Conservation (phyloP, 768 basidiomycete genomes). For the Leccinum ochraceum region DNA sequence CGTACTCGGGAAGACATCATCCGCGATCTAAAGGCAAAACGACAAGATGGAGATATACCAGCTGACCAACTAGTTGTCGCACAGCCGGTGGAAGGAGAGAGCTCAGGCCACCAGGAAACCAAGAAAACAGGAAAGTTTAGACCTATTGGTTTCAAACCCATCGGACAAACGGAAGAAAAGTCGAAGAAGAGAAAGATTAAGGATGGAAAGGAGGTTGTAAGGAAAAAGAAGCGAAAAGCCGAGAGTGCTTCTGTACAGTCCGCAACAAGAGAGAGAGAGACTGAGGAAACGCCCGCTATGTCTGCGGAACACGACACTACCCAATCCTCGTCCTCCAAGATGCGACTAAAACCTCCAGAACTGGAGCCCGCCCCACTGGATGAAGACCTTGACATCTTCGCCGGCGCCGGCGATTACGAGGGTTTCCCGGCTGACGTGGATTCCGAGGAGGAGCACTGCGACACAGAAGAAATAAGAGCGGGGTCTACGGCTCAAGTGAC, state of each 20-base stretch:
- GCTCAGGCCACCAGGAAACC: slow-evolving; percentile 36
- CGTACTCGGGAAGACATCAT: slow-evolving; percentile 80
- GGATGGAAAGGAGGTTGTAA: slow-evolving; percentile 39
- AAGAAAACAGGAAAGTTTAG: slow-evolving; percentile 48
- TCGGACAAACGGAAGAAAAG: slow-evolving; percentile 47
- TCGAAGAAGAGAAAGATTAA: slow-evolving; percentile 46
- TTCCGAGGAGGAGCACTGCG: slow-evolving; percentile 39
- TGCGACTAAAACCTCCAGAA: slow-evolving; percentile 12
- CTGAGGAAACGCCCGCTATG: background rate
- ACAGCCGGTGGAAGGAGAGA: slow-evolving; percentile 18
- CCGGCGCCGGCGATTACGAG: slow-evolving; percentile 80
- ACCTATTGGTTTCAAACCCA: slow-evolving; percentile 66
- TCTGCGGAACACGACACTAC: slow-evolving; percentile 1
- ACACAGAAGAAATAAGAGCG: slow-evolving; percentile 16
- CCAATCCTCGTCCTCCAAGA: slow-evolving; percentile 11
- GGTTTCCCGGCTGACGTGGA: slow-evolving; percentile 63
- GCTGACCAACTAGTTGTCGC: slow-evolving; percentile 13
- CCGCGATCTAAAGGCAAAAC: slow-evolving; percentile 67
- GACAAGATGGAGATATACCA: slow-evolving; percentile 31
- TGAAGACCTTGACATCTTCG: slow-evolving; percentile 88
- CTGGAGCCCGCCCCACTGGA: slow-evolving; percentile 30
- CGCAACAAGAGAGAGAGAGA: background rate
- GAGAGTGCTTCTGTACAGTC: slow-evolving; percentile 30
- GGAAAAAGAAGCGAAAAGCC: slow-evolving; percentile 62
- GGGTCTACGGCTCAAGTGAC: slow-evolving; percentile 12